Percentiles rank a stretch among this genome's conserved stretches.
These are phyloP conservation scores for Fusarium verrucosum DNA, from an alignment of 2,329 filamentous ascomycete species.

Conservation along the genomic window DNA sequence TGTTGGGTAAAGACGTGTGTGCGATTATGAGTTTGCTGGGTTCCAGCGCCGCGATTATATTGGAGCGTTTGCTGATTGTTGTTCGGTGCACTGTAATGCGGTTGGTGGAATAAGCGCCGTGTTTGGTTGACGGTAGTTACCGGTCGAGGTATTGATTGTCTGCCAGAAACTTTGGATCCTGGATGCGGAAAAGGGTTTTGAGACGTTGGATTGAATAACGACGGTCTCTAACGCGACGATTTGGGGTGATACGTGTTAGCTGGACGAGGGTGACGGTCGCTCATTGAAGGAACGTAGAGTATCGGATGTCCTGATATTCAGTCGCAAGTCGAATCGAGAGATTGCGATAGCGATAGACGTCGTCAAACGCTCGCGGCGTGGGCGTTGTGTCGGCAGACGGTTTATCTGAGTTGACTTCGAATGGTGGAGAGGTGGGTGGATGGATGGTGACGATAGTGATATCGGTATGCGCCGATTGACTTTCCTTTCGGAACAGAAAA, in stretches of 20 bases:
- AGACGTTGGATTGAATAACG: constrained; percentile 1
- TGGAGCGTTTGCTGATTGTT: background rate
- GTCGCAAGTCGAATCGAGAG: background rate
- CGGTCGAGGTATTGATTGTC: background rate
- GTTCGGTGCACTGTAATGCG: background rate
- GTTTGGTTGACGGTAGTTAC: background rate
- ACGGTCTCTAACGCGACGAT: constrained; percentile 46
- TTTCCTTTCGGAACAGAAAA: background rate
- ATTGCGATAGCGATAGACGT: background rate
- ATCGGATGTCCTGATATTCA: background rate
- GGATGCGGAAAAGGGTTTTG: background rate
- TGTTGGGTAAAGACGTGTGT: background rate
- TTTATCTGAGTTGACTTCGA: constrained; percentile 28
- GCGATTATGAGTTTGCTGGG: background rate
- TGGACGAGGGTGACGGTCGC: constrained; percentile 24
- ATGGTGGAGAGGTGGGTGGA: constrained; percentile 34
- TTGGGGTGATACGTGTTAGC: constrained; percentile 29
- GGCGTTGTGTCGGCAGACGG: constrained; percentile 19
- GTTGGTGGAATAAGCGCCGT: background rate
- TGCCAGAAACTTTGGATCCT: background rate
- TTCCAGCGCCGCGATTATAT: background rate
- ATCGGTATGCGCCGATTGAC: constrained; percentile 17
- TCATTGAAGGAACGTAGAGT: constrained; percentile 32
- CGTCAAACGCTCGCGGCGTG: constrained; percentile 16
- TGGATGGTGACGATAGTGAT: constrained; percentile 25